phyloP scores from a whole-genome alignment of 257 asterid species.

The Ophiorrhiza pumila region DNA sequence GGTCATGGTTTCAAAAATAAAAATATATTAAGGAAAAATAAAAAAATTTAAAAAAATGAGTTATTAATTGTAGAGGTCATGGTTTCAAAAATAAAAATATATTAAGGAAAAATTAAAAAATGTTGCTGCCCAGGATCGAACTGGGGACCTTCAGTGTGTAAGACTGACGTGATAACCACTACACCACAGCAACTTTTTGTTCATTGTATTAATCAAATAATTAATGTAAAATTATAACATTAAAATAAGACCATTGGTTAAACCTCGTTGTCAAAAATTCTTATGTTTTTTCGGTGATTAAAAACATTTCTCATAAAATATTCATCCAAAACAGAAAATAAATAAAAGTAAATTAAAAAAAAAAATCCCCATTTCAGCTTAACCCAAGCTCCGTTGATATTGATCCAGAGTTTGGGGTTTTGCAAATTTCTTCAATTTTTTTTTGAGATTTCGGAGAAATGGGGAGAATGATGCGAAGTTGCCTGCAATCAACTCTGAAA shows the following conservation, averaged over 20 bases:
- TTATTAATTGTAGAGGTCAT: too few species aligned
- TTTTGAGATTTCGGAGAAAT: slow-evolving; percentile 24
- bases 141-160: slow-evolving; percentile 56
- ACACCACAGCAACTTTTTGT: slow-evolving; percentile 54
- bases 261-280: too few species aligned
- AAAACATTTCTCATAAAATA: too few species aligned
- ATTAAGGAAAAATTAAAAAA: too few species aligned
- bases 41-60: too few species aligned
- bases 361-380: neutral
- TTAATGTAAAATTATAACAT: too few species aligned
- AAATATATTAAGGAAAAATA: too few species aligned
- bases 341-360: neutral
- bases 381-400: slow-evolving; percentile 14
- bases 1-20: too few species aligned
- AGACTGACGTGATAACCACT: slow-evolving; percentile 58
- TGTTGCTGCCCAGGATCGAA: slow-evolving; percentile 56
- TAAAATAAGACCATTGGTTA: too few species aligned
- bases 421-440: neutral
- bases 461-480: slow-evolving; percentile 68
- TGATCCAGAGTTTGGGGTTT: slow-evolving; percentile 19
- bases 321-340: neutral
- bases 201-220: too few species aligned
- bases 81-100: too few species aligned
- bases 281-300: neutral
- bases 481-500: slow-evolving; percentile 68